Evolutionary conservation across 179 eudicot genomes (phyloP).

Genomic region (Beta corolliflora): DNA sequence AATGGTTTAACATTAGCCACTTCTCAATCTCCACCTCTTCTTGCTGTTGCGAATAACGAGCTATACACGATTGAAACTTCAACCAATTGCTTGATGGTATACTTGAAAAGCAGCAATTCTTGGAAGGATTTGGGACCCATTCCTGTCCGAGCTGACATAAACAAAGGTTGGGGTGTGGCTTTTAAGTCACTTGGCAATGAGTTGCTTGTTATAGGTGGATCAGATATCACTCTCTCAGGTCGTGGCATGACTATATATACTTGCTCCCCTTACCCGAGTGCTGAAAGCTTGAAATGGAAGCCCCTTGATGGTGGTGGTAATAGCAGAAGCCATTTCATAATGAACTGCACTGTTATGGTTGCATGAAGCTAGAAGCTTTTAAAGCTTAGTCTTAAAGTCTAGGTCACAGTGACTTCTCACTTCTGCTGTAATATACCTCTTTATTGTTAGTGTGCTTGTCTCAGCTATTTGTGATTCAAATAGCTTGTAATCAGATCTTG

Average conservation of each 20-base stretch:
- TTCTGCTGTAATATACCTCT: neutral
- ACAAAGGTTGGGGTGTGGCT: conserved; percentile 81
- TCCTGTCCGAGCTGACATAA: conserved; percentile 63
- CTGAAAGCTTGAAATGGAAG: conserved; percentile 46
- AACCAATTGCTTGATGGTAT: conserved; percentile 59
- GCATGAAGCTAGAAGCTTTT: conserved; percentile 38
- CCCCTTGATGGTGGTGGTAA: conserved; percentile 39
- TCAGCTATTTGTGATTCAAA: neutral
- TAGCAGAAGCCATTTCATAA: conserved; percentile 56
- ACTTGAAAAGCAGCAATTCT: conserved; percentile 54
- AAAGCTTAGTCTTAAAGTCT: neutral
- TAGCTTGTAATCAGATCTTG: neutral
- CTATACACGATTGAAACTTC: conserved; percentile 59
- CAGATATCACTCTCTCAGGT: conserved; percentile 29
- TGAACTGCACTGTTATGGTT: conserved; percentile 68
- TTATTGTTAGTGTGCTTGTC: neutral
- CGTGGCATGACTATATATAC: conserved; percentile 57
- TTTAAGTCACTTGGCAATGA: conserved; percentile 72
- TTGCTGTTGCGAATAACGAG: conserved; percentile 69
- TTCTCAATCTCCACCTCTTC: conserved; percentile 61
- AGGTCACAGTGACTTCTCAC: neutral
- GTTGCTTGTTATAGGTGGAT: conserved; percentile 64
- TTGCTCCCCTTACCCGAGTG: conserved; percentile 57
- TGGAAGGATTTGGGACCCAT: conserved; percentile 66
- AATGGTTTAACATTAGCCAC: conserved; percentile 43